These are phyloP conservation scores for Serpula lacrymans DNA, from an alignment of 768 basidiomycete species.

Conservation along the genomic window DNA sequence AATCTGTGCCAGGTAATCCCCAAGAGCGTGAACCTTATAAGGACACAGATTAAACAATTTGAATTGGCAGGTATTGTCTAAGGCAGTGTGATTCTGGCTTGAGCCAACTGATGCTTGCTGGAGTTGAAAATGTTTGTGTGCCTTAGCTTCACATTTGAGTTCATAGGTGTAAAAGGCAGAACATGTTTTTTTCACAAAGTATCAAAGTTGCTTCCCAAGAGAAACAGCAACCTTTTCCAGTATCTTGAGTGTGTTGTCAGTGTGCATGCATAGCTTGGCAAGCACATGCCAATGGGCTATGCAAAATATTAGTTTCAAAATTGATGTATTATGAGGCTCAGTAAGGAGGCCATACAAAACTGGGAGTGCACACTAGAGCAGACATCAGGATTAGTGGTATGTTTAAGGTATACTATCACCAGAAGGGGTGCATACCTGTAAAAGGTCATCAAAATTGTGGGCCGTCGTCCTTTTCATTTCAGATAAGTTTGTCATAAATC, in stretches of 20 bases:
- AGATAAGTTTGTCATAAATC: slow-evolving; percentile 29
- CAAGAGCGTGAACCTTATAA: background rate
- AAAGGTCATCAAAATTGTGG: slow-evolving; percentile 34
- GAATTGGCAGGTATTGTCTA: background rate
- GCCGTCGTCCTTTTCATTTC: slow-evolving; percentile 36
- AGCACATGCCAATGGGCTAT: slow-evolving; percentile 6
- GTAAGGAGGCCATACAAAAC: slow-evolving; percentile 7
- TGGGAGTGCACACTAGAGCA: slow-evolving; percentile 5
- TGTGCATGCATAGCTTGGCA: slow-evolving; percentile 4
- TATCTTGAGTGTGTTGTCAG: background rate
- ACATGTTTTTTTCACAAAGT: background rate
- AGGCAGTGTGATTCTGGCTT: background rate
- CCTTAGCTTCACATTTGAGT: background rate
- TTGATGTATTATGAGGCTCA: slow-evolving; percentile 6
- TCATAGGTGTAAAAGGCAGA: background rate
- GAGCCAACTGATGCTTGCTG: background rate
- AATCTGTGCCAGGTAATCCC: background rate
- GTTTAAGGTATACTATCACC: too few species aligned
- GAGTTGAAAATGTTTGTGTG: background rate
- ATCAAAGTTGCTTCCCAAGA: background rate
- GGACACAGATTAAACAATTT: slow-evolving; percentile 1
- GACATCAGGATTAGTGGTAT: too few species aligned
- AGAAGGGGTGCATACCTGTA: too few species aligned
- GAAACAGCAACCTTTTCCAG: background rate
- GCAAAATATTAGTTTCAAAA: background rate